Evolutionary conservation across 306 rosid species (phyloP).

Genomic region (Cotoneaster glaucophyllus): DNA sequence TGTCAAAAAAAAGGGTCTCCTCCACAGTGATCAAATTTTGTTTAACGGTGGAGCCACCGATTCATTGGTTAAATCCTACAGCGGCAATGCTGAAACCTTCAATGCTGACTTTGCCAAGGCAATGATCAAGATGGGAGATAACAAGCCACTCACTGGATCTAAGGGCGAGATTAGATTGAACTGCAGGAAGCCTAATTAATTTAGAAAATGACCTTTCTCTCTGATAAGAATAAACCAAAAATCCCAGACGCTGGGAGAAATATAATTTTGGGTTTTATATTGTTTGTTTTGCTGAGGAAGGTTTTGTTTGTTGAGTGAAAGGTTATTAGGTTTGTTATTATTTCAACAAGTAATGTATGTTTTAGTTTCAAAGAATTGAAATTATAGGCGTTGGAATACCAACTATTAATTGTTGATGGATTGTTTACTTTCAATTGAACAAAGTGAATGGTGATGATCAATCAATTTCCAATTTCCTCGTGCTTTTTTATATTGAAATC

Average conservation of each 20-base stretch:
- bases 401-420: not conserved
- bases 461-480: too few relatives aligned
- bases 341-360: not conserved
- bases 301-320: not conserved
- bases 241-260: not conserved
- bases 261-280: not conserved
- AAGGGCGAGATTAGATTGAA: constrained; percentile 69
- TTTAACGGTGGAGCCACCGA: constrained; percentile 66
- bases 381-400: not conserved
- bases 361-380: not conserved
- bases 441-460: too few relatives aligned
- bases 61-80: constrained; percentile 48
- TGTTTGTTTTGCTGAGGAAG: not conserved
- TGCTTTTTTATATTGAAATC: not conserved
- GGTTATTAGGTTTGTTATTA: not conserved
- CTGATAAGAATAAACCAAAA: not conserved
- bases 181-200: constrained; percentile 40
- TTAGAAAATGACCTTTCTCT: not conserved
- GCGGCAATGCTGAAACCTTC: constrained; percentile 26
- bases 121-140: constrained; percentile 77
- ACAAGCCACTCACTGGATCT: constrained; percentile 59
- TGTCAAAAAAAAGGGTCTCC: constrained; percentile 50
- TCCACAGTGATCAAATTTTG: constrained; percentile 63
- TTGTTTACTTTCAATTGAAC: not conserved
- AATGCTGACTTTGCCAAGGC: constrained; percentile 45